Evolutionary conservation across 2,329 filamentous ascomycete genomes (phyloP).

Genomic region (Alternaria triticimaculans): DNA sequence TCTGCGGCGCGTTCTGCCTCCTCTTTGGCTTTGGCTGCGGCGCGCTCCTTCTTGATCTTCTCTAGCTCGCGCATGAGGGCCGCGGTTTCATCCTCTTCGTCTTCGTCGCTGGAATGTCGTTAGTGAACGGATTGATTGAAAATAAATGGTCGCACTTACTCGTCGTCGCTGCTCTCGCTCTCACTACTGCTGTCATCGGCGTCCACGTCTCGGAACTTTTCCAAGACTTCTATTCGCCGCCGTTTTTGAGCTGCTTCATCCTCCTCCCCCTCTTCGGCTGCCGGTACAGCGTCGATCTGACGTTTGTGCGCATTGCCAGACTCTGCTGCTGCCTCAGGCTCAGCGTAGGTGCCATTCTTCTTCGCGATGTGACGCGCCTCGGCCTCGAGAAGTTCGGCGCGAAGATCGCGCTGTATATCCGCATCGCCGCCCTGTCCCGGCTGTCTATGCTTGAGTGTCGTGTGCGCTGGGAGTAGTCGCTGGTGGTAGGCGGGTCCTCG

Average conservation of each 20-base stretch:
- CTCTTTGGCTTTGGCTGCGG: slow-evolving; percentile 80
- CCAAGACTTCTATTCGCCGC: slow-evolving; percentile 73
- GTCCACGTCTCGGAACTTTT: slow-evolving; percentile 87
- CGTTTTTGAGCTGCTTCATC: slow-evolving; percentile 80
- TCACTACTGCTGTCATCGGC: slow-evolving; percentile 70
- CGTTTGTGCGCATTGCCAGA: slow-evolving; percentile 65
- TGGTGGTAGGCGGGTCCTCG: slow-evolving; percentile 96
- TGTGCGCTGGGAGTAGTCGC: slow-evolving; percentile 91
- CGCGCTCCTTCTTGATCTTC: slow-evolving; percentile 87
- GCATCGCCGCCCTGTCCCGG: slow-evolving; percentile 88
- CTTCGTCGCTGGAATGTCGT: slow-evolving; percentile 43
- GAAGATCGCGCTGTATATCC: slow-evolving; percentile 78
- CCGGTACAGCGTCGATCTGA: slow-evolving; percentile 62
- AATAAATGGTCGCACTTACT: slow-evolving; percentile 49
- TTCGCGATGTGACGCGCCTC: slow-evolving; percentile 89
- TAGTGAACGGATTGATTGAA: slow-evolving; percentile 9
- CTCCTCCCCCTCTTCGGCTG: slow-evolving; percentile 59
- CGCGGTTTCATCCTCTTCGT: slow-evolving; percentile 80
- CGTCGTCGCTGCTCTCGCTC: slow-evolving; percentile 63
- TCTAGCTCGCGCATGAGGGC: slow-evolving; percentile 92
- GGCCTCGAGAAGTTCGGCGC: slow-evolving; percentile 86
- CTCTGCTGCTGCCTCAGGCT: slow-evolving; percentile 54
- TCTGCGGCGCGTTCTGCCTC: slow-evolving; percentile 80
- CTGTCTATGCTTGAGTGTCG: slow-evolving; percentile 81
- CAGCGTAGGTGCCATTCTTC: slow-evolving; percentile 68